Evolutionary conservation across 169 alveolate genomes (phyloP), one percentile per base, ranked within the genome.

Genomic region (Babesia caballi): DNA sequence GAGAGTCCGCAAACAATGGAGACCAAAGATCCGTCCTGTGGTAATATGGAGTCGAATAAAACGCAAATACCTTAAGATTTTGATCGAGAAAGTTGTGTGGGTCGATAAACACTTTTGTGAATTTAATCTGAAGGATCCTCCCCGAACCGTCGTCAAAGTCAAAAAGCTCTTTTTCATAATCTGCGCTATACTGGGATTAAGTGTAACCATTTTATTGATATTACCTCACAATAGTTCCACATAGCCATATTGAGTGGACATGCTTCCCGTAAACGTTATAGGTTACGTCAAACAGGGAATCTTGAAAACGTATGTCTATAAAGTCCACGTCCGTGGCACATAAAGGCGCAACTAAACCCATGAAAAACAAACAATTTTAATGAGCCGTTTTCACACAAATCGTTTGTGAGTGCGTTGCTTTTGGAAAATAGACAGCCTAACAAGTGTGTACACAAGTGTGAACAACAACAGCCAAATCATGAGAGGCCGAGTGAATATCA

Each of bases 1-100:
- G 85, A 65, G 15, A 77, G 6, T 17, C 82, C 73, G 28, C 85
- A 77, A 2, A 77, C 44, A n/a, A 77, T 67, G 21, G 85, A 77
- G 5, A 77, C 85, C 35, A 28, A 41, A 15, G 27, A 19, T n/a
- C 81, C 85, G 7, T 6, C 50, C 85, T 77, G 61, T 21, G 17
- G 12, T 23, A 19, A 17, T 6, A 7, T 46, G 23, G 51, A 15
- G 47, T n/a, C 17, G 15, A 15, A 11, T 11, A 12, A 23, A 50
- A 21, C 59, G 15, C 15, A n/a, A 50, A 50, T 50, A 25, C 11
- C 11, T 50, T 11, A n/a, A n/a, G n/a, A n/a, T n/a, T n/a, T n/a
- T n/a, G n/a, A n/a, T n/a, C n/a, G n/a, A n/a, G n/a, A n/a, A n/a
- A n/a, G n/a, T n/a, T n/a, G n/a, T n/a, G n/a, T n/a, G n/a, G 15